Base-by-base conservation (phyloP, 768 basidiomycete genomes). In the Leucocoprinus birnbaumii region DNA sequence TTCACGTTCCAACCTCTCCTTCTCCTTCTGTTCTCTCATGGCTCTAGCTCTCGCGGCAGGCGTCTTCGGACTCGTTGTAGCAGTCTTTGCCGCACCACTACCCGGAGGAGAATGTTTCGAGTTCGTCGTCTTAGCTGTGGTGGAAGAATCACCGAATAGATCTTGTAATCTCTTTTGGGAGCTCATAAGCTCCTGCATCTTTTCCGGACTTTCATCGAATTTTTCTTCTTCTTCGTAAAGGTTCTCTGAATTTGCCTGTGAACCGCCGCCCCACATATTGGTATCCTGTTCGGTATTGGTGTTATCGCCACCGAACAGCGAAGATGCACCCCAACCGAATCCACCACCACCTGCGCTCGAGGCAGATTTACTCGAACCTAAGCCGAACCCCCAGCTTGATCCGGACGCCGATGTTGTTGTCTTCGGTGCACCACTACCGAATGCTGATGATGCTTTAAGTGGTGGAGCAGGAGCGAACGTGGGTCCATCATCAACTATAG, bases 271-370 rank as follows among this genome's bases (percentile, higher is more conserved):
- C n/a, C n/a, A n/a, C n/a, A n/a, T n/a, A n/a, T n/a, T n/a, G n/a
- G n/a, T n/a, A n/a, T n/a, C n/a, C n/a, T n/a, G n/a, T n/a, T n/a
- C n/a, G n/a, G 13, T 22, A 40, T 19, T 24, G 19, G 31, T 16
- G 38, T 16, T 24, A 44, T 19, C 42, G 27, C n/a, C 27, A n/a
- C 25, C 50, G 21, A 31, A 45, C 45, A 21, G 19, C 37, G 45
- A 47, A n/a, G 45, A 18, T 2, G 35, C 13, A n/a, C 45, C 53
- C 53, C 53, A 54, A 18, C 53, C 44, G 24, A 53, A 45, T n/a
- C 51, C 51, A 44, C 42, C 31, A 31, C n/a, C 27, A n/a, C n/a
- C n/a, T n/a, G n/a, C n/a, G n/a, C n/a, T n/a, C n/a, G n/a, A n/a
- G n/a, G n/a, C n/a, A n/a, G n/a, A n/a, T n/a, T n/a, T n/a, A n/a